Conservation (phyloP, 495 filamentous ascomycete genomes). For the Sordaria brevicollis region DNA sequence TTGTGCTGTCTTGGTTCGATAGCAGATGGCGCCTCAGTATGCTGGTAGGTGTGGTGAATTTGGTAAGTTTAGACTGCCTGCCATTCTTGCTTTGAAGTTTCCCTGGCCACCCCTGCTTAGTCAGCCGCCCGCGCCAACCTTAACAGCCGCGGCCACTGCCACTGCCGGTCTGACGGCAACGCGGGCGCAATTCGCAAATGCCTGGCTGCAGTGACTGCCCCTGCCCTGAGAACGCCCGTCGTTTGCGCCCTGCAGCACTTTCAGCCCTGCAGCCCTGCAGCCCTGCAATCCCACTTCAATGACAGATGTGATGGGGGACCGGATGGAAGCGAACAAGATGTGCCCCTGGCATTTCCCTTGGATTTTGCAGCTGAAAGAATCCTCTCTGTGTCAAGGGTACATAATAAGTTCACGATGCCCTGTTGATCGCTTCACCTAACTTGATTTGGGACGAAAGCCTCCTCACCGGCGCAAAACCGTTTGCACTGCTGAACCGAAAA, state of each 20-base stretch:
- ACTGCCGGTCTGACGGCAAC: background rate
- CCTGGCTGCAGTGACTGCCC: background rate
- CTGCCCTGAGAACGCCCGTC: background rate
- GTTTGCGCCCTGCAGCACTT: background rate
- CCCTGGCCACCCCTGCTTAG: slow-evolving; percentile 11
- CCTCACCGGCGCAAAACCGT: background rate
- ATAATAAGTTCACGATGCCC: background rate
- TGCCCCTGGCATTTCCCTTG: background rate
- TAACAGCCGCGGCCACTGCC: background rate
- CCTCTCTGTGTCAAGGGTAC: background rate
- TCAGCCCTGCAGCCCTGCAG: background rate
- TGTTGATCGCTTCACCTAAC: background rate
- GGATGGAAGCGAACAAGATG: background rate
- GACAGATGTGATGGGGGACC: background rate
- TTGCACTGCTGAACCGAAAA: background rate
- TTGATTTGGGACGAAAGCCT: background rate
- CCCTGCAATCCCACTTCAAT: background rate
- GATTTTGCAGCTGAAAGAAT: background rate
- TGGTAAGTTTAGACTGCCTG: slow-evolving; percentile 19
- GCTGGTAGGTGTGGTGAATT: slow-evolving; percentile 20
- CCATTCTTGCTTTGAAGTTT: slow-evolving; percentile 14
- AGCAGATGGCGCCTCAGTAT: background rate
- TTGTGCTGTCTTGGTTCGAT: slow-evolving; percentile 5
- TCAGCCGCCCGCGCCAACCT: slow-evolving; percentile 10
- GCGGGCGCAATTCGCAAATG: background rate